Evolutionary conservation across 805 yeast species (phyloP).

Genomic region (Candida loeiensis): DNA sequence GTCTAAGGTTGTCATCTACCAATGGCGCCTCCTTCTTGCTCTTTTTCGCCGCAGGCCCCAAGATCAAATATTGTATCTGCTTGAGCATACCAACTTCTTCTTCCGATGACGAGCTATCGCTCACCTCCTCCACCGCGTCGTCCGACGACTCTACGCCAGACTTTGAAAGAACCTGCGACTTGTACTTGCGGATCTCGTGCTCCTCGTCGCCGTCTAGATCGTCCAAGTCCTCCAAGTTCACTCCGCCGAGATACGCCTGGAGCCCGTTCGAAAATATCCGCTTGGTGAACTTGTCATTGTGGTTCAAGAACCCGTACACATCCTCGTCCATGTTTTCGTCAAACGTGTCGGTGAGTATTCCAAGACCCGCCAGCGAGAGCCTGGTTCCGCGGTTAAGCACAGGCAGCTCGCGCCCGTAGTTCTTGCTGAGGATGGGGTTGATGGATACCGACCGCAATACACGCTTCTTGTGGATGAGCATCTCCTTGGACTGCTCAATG

Average conservation of each 20-base stretch:
- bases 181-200: slow-evolving; percentile 29
- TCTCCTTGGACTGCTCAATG: slow-evolving; percentile 46
- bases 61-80: slow-evolving; percentile 33
- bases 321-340: slow-evolving; percentile 24
- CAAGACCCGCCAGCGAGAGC: slow-evolving; percentile 6
- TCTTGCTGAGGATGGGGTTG: slow-evolving; percentile 20
- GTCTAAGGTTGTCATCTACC: slow-evolving; percentile 40
- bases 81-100: slow-evolving; percentile 30
- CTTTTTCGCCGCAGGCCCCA: slow-evolving; percentile 20
- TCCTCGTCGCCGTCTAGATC: slow-evolving; percentile 10
- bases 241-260: slow-evolving; percentile 21
- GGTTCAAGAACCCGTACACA: slow-evolving; percentile 29
- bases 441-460: slow-evolving; percentile 39
- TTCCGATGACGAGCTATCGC: slow-evolving; percentile 12
- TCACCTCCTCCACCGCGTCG: slow-evolving; percentile 13
- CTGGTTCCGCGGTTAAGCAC: slow-evolving; percentile 2
- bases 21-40: slow-evolving; percentile 22
- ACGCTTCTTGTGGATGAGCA: slow-evolving; percentile 41
- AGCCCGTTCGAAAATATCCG: slow-evolving; percentile 28
- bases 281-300: slow-evolving; percentile 21
- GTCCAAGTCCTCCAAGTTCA: slow-evolving; percentile 18
- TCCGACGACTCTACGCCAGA: slow-evolving; percentile 6
- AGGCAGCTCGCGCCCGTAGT: slow-evolving; percentile 10
- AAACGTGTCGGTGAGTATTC: slow-evolving; percentile 8
- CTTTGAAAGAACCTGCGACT: slow-evolving; percentile 28